Base-by-base conservation (phyloP, 2,329 filamentous ascomycete genomes). In the Knoxdaviesia capensis region DNA sequence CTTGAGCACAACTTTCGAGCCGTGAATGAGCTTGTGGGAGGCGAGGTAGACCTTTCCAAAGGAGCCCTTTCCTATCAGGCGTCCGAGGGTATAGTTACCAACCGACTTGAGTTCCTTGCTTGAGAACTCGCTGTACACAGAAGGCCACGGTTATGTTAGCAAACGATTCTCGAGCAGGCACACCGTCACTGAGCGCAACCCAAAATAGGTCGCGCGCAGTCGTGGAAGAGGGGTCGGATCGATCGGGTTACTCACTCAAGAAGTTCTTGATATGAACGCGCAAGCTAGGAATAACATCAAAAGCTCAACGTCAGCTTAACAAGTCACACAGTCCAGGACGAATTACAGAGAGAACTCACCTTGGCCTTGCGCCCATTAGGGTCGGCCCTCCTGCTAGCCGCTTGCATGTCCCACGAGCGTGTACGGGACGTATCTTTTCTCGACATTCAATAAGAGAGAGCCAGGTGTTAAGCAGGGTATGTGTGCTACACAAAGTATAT, bases 31-130 rank as follows among this genome's bases (percentile, higher is more conserved):
- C 60, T 94, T 96, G 61, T 98, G 90, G 38, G 79, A 77, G 45
- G 88, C 90, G 45, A 98, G 70, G 59, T 98, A 98, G 53, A 98
- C 90, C 63, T 94, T 96, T 53, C 90, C 90, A 61, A 98, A 98
- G 48, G 87, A 94, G 44, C 90, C 90, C 57, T 96, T 98, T 50
- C 90, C 90, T 56, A 98, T 94, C 45, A 98, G 68, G 45, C 78
- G 78, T 38, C 90, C 90, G 44, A 98, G 71, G 34, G 78, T 79
- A 60, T 98, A 98, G 64, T 94, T 96, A 51, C 90, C 90, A 46
- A 98, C 90, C 43, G 79, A 84, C 54, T 81, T 80, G 50, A 98
- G 74, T 49, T 98, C 88, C 57, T 80, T 81, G 52, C 83, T 85
- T 46, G 84, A 80, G 65, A 98, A 98, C 63, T 96, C 88, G 65